A percentile compares a stretch with the other conserved stretches of the same genome.
Conservation (phyloP, 1,139 yeast genomes). For the Blastobotrys elegans region DNA sequence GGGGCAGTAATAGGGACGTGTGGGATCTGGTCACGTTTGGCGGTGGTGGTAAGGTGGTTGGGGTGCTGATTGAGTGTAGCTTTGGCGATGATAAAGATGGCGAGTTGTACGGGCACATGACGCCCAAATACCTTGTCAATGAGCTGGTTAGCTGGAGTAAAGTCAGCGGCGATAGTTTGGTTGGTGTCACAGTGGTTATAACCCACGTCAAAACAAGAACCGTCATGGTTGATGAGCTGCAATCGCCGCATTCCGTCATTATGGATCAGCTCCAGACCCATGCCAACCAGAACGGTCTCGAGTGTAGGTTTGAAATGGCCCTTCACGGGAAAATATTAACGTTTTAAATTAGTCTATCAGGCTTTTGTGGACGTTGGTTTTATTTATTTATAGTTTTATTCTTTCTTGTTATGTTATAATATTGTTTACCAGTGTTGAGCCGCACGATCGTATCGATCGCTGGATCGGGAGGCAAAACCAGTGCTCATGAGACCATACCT, state of each 20-base stretch:
- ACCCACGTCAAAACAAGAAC: conserved; percentile 64
- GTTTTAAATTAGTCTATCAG: background rate
- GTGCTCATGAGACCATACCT: too few species aligned
- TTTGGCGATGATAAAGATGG: conserved; percentile 45
- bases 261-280: background rate
- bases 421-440: too few species aligned
- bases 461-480: too few species aligned
- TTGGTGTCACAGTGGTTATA: conserved; percentile 52
- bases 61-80: conserved; percentile 75
- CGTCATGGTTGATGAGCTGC: background rate
- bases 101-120: conserved; percentile 71
- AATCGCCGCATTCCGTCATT: background rate
- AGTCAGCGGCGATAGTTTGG: conserved; percentile 27
- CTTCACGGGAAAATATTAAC: background rate
- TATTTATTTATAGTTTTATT: background rate
- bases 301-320: background rate
- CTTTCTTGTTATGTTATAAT: too few species aligned
- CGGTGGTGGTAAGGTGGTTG: conserved; percentile 27
- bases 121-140: conserved; percentile 55
- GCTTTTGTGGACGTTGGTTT: background rate
- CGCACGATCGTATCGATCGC: too few species aligned
- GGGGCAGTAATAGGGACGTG: background rate
- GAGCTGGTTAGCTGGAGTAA: conserved; percentile 47
- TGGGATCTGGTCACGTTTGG: background rate
- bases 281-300: background rate